Evolutionary conservation across 2,329 filamentous ascomycete genomes (phyloP).

Genomic region (Waltergamsia citrina): DNA sequence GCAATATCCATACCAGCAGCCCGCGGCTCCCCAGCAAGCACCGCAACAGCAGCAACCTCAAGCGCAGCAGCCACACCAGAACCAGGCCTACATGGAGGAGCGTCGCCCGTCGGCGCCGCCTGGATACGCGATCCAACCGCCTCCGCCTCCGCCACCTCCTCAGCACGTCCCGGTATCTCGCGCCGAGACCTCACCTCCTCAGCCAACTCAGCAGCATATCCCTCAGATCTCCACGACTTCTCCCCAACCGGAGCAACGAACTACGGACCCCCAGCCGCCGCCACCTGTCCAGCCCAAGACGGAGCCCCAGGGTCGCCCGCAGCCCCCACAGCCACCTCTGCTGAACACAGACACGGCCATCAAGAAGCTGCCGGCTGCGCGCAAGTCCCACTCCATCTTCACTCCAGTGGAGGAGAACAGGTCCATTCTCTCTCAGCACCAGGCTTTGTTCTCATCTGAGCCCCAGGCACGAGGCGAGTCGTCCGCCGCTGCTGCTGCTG

Average conservation of each 20-base stretch:
- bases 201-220: constrained; percentile 41
- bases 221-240: constrained; percentile 45
- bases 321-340: constrained; percentile 29
- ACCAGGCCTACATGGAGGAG: constrained; percentile 59
- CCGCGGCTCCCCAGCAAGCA: constrained; percentile 11
- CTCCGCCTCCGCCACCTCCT: constrained; percentile 36
- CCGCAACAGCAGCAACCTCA: constrained; percentile 18
- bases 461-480: constrained; percentile 30
- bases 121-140: constrained; percentile 49
- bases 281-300: constrained; percentile 39
- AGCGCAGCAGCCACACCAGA: constrained; percentile 16
- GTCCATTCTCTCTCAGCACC: constrained; percentile 79
- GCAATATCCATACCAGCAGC: constrained; percentile 24
- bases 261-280: constrained; percentile 40
- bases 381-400: constrained; percentile 87
- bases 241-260: constrained; percentile 32
- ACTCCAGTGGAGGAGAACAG: constrained; percentile 92
- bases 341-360: constrained; percentile 42
- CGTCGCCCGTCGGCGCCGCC: constrained; percentile 66
- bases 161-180: constrained; percentile 28
- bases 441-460: constrained; percentile 56
- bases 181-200: constrained; percentile 50
- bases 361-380: constrained; percentile 60
- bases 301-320: constrained; percentile 30
- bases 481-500: constrained; percentile 14